Conservation (phyloP, 1,139 yeast species). For the Suhomyces bribrorum region DNA sequence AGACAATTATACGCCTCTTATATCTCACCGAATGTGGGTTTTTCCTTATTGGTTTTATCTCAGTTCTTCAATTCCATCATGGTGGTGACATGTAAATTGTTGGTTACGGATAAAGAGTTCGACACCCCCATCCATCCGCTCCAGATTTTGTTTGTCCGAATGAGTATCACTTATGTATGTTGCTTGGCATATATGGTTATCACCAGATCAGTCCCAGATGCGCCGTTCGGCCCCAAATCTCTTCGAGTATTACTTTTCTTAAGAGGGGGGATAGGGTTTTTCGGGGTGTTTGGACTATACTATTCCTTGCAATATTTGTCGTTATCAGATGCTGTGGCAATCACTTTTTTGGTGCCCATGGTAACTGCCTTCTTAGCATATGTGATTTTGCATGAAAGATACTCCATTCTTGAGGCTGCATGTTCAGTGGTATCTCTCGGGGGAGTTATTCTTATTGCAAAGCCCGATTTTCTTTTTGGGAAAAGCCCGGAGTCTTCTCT, state of each 20-base stretch:
- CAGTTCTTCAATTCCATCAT: conserved; percentile 76
- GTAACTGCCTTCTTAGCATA: conserved; percentile 77
- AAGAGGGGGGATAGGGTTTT: conserved; percentile 76
- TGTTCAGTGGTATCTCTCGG: conserved; percentile 69
- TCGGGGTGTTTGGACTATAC: conserved; percentile 77
- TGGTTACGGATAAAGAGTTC: conserved; percentile 62
- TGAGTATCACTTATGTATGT: conserved; percentile 66
- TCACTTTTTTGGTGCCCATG: conserved; percentile 77
- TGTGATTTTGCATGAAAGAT: conserved; percentile 64
- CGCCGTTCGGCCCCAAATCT: conserved; percentile 70
- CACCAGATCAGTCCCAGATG: conserved; percentile 54
- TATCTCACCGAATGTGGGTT: conserved; percentile 35
- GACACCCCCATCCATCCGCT: conserved; percentile 67
- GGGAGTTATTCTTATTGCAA: conserved; percentile 81
- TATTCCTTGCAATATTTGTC: conserved; percentile 73
- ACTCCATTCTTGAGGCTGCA: conserved; percentile 62
- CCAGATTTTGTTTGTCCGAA: conserved; percentile 74
- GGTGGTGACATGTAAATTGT: conserved; percentile 71
- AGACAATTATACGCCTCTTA: conserved; percentile 9
- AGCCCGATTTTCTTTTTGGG: conserved; percentile 76
- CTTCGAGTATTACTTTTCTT: conserved; percentile 54
- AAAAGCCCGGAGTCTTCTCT: conserved; percentile 28
- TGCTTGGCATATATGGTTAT: conserved; percentile 56
- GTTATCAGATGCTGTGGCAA: conserved; percentile 73
- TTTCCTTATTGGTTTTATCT: conserved; percentile 48